phyloP scores from a whole-genome alignment of 179 eudicot species.

The Actinidia arguta region DNA sequence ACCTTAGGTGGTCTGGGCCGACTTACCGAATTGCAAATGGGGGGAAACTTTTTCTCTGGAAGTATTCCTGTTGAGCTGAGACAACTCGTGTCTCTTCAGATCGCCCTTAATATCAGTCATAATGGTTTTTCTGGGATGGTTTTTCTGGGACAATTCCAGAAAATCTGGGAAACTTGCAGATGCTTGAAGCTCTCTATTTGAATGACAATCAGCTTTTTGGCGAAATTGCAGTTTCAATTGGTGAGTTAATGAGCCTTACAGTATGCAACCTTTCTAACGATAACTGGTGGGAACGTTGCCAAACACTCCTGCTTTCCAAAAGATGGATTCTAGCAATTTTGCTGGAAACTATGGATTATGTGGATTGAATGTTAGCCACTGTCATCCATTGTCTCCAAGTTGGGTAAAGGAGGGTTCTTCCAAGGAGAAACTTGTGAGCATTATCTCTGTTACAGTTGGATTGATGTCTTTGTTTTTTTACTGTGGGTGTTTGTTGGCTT shows the following conservation, averaged over 20 bases:
- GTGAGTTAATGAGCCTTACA: conserved; percentile 45
- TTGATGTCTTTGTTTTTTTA: conserved; percentile 40
- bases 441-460: conserved; percentile 37
- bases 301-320: conserved; percentile 42
- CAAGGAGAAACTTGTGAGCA: conserved; percentile 46
- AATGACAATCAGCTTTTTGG: conserved; percentile 57
- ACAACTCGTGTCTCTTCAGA: conserved; percentile 49
- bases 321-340: conserved; percentile 62
- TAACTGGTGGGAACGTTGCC: conserved; percentile 53
- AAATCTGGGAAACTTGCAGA: conserved; percentile 53
- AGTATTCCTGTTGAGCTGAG: conserved; percentile 55
- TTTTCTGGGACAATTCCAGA: conserved; percentile 49
- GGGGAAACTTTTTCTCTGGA: conserved; percentile 57
- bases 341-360: conserved; percentile 51
- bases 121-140: conserved; percentile 43
- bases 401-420: conserved; percentile 40
- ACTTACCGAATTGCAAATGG: conserved; percentile 64
- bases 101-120: conserved; percentile 58
- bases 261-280: conserved; percentile 61
- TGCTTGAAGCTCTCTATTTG: conserved; percentile 56
- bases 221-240: conserved; percentile 53
- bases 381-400: conserved; percentile 33
- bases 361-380: conserved; percentile 19
- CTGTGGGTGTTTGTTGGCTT: conserved; percentile 44
- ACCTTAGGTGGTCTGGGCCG: conserved; percentile 46